Percentiles rank a stretch among this genome's conserved stretches.
Evolutionary conservation across 2,329 filamentous ascomycete species (phyloP).

Genomic region (Sarocladium kiliense): DNA sequence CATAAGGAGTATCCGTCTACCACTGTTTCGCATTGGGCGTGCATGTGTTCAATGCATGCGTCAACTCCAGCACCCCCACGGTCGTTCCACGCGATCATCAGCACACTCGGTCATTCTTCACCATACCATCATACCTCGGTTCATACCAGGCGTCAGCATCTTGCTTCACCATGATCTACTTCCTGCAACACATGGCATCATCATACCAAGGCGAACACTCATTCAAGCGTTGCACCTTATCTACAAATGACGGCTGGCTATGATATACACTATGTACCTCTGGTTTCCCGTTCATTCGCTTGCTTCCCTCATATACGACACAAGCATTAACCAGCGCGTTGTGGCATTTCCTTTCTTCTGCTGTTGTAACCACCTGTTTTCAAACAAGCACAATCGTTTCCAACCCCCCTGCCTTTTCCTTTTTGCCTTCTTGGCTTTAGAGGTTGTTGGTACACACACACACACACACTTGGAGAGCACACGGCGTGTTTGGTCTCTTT

Average conservation of each 20-base stretch:
- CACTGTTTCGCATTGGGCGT: neutral
- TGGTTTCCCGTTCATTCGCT: neutral
- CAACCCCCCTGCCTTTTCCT: neutral
- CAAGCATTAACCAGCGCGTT: conserved; percentile 6
- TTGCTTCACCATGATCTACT: neutral
- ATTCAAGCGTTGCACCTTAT: neutral
- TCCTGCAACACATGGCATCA: neutral
- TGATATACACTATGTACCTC: neutral
- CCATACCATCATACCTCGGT: neutral
- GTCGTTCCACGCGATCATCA: neutral
- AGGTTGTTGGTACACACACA: neutral
- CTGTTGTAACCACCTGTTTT: neutral
- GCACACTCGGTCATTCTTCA: neutral
- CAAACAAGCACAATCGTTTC: neutral
- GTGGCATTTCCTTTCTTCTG: neutral
- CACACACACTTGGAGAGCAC: neutral
- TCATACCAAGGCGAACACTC: neutral
- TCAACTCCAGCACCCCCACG: no score
- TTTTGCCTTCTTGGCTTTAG: neutral
- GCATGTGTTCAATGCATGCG: neutral
- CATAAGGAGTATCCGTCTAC: neutral
- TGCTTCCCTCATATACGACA: conserved; percentile 4
- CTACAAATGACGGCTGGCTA: neutral
- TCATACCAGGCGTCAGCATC: neutral
- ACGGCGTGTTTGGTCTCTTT: neutral